Evolutionary conservation across 805 yeast genomes (phyloP), one percentile per base, ranked within the genome.

Genomic region (Saccharomycopsis babjevae): DNA sequence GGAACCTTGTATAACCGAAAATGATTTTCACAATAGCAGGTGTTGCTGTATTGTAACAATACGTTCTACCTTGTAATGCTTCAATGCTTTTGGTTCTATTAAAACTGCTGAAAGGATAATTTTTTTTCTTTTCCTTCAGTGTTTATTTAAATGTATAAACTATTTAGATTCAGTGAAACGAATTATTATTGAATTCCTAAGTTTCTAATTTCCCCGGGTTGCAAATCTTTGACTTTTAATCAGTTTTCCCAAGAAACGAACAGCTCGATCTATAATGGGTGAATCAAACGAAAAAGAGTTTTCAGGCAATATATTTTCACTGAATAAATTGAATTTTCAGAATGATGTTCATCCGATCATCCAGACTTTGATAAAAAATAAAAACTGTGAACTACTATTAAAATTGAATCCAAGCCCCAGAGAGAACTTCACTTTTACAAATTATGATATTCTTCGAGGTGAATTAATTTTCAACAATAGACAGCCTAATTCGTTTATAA

Each of bases 381-480:
- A 59, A 25, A 36, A 56, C 20, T 55, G 20, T 18, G 56, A 55
- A 28, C 38, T 59, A n/a, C 20, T 54, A 22, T 10, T 59, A 38
- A 43, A 25, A 7, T 22, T 59, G 28, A 20, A 56, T 15, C 43
- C 54, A 22, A 34, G 56, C n/a, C 56, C 58, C 2, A 22, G 61
- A 8, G 39, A 50, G 16, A 56, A 43, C 20, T 59, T 40, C 36
- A 56, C 52, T 8, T 60, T 39, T 28, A 57, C 62, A n/a, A 60
- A 54, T 25, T 60, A 34, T 58, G 62, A 60, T 22, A 57, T 16
- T 10, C 60, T 60, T n/a, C 54, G 55, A 13, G 62, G 62, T 15
- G 25, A 20, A 16, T 13, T 60, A 6, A 15, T 32, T 32, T n/a
- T 60, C 6, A 57, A 28, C 16, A 56, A 56, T 10, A 30, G 15